These are phyloP conservation scores for Xanthoceras sorbifolium DNA, from an alignment of 345 rosid genomes.

Conservation along the genomic window DNA sequence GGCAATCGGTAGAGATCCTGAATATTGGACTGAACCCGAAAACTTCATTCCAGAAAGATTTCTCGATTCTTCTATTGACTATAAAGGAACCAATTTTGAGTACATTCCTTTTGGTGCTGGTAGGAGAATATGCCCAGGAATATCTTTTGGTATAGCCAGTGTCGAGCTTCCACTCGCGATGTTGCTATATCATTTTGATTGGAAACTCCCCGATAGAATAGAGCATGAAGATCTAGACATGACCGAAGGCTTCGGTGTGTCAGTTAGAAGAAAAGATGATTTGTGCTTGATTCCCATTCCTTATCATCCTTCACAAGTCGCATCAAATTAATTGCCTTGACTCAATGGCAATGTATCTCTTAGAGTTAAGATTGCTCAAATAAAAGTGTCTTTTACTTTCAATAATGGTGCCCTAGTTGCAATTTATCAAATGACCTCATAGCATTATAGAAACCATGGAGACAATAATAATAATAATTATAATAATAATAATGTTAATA, in stretches of 20 bases:
- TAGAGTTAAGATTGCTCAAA: background rate
- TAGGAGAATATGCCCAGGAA: background rate
- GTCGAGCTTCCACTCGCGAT: background rate
- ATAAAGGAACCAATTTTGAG: background rate
- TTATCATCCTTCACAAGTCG: background rate
- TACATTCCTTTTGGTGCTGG: background rate
- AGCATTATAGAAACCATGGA: background rate
- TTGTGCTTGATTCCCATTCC: background rate
- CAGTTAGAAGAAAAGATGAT: background rate
- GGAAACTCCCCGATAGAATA: background rate
- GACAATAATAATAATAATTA: no score
- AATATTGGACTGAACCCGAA: background rate
- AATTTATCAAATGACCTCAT: no score
- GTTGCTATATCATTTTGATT: background rate
- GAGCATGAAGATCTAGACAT: background rate
- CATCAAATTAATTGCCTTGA: no score
- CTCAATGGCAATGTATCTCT: no score
- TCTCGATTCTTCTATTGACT: background rate
- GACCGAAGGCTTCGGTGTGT: background rate
- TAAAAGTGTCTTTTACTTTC: background rate
- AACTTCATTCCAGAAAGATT: conserved; percentile 5
- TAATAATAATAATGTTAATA: no score
- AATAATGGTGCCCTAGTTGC: no score
- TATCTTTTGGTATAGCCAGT: background rate
- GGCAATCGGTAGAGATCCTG: background rate